Evolutionary conservation across 352 stramenopile species (phyloP), one percentile per base, ranked within the genome.

Genomic region (Globisporangium mamillatum): DNA sequence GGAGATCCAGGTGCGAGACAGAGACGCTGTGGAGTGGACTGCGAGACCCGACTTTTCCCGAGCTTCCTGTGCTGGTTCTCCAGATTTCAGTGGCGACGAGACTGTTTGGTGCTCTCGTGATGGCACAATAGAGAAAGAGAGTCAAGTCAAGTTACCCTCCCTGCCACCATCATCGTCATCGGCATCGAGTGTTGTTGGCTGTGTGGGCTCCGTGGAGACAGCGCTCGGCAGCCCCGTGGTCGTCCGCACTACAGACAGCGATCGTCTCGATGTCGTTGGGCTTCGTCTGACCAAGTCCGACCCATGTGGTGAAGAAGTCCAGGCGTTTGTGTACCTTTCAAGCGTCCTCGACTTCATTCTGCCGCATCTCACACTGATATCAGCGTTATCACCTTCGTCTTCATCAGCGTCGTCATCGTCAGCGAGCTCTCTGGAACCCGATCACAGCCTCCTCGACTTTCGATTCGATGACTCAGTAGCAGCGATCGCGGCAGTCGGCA

Each of bases 261-360:
- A n/a, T 4, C 24, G 60, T 9, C 27, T 65, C 34, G 48, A 10
- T 18, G 44, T 65, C 25, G 16, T 34, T 20, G 60, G 60, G 38
- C 44, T 65, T 1, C 60, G 41, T 5, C 27, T 65, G 25, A 65
- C 41, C 14, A 16, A 29, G 4, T 29, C 27, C 2, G 38, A 41
- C 4, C 2, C 29, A 18, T 65, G 44, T 14, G 22, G 18, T 3
- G 60, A 57, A 7, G 16, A 57, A 7, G 16, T 1, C 46, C 60
- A 65, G 27, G 60, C 41, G 32, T 65, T 65, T 32, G 44, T 44
- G 32, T 48, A 57, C 60, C 48, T 57, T n/a, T 44, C 60, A 20
- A 57, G 44, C 25, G 60, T 65, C 7, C 60, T 48, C 60, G 60
- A 48, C 25, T 65, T 65, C 18, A 14, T 65, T 18, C 12, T 27